Conservation (phyloP, 768 basidiomycete genomes). For the Fomitopsis pulvina region DNA sequence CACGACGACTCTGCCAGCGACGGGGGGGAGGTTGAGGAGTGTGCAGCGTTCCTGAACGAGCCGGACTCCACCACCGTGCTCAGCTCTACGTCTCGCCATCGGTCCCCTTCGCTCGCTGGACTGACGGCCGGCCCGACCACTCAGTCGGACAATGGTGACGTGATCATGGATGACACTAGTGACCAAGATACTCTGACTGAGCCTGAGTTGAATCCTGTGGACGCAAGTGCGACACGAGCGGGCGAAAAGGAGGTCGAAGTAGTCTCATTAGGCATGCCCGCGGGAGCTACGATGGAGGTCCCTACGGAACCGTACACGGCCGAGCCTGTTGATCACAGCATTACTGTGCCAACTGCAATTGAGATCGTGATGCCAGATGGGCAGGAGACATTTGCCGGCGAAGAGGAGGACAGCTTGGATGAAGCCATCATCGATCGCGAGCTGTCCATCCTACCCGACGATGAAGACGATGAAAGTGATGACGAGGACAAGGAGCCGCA, state of each 20-base stretch:
- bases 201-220: background rate
- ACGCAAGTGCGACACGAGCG: too few species aligned
- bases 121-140: background rate
- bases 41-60: too few species aligned
- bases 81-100: too few species aligned
- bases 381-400: slow-evolving; percentile 16
- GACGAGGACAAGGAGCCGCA: slow-evolving; percentile 7
- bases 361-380: background rate
- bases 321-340: too few species aligned
- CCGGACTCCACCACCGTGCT: too few species aligned
- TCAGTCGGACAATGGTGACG: slow-evolving; percentile 14
- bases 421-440: slow-evolving; percentile 28
- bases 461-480: slow-evolving; percentile 15
- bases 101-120: too few species aligned
- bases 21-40: too few species aligned
- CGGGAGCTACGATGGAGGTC: too few species aligned
- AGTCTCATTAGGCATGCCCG: too few species aligned
- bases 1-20: too few species aligned
- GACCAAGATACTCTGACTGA: slow-evolving; percentile 1
- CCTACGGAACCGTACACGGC: too few species aligned
- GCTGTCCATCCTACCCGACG: slow-evolving; percentile 24
- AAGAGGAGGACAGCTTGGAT: slow-evolving; percentile 15
- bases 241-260: too few species aligned
- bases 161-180: slow-evolving; percentile 2
- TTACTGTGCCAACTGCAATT: background rate